Conservation (phyloP, 306 rosid genomes). For the Rosa rugosa region DNA sequence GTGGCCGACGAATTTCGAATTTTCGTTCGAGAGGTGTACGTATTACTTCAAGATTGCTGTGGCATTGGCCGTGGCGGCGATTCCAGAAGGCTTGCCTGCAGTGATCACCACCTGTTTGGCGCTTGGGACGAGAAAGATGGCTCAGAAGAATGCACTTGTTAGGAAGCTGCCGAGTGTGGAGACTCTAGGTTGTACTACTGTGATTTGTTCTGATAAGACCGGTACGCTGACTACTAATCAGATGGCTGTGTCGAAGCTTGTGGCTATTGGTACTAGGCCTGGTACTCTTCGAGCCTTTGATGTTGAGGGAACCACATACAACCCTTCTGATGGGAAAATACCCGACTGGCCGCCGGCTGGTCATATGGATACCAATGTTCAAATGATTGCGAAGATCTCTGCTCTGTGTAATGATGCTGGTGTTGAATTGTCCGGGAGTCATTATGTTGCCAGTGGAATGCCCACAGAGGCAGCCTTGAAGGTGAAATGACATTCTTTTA, state of each 20-base stretch:
- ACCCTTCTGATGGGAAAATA: constrained; percentile 63
- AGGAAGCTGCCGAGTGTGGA: constrained; percentile 59
- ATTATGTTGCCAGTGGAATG: constrained; percentile 58
- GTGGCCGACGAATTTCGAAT: constrained; percentile 30
- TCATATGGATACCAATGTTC: constrained; percentile 60
- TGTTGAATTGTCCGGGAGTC: constrained; percentile 45
- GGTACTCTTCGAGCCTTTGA: constrained; percentile 48
- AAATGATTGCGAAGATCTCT: constrained; percentile 63
- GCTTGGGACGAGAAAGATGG: constrained; percentile 35
- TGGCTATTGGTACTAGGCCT: constrained; percentile 54
- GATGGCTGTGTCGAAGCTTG: constrained; percentile 68
- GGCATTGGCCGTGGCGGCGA: constrained; percentile 41
- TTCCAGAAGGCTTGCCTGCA: constrained; percentile 36
- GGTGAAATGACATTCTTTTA: constrained; percentile 23
- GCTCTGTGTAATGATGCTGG: constrained; percentile 74
- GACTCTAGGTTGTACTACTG: constrained; percentile 38
- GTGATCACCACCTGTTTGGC: constrained; percentile 36
- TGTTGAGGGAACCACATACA: constrained; percentile 71
- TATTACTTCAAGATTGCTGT: constrained; percentile 41
- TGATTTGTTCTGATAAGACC: constrained; percentile 39
- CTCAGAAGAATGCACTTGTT: constrained; percentile 53
- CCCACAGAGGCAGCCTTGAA: constrained; percentile 79
- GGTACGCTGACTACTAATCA: constrained; percentile 55
- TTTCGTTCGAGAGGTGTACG: constrained; percentile 36
- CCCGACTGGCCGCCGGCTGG: constrained; percentile 50